A percentile compares a stretch with the other conserved stretches of the same genome.
phyloP scores from a whole-genome alignment of 2,329 filamentous ascomycete genomes.

The Teratosphaeria pseudoeucalypti region DNA sequence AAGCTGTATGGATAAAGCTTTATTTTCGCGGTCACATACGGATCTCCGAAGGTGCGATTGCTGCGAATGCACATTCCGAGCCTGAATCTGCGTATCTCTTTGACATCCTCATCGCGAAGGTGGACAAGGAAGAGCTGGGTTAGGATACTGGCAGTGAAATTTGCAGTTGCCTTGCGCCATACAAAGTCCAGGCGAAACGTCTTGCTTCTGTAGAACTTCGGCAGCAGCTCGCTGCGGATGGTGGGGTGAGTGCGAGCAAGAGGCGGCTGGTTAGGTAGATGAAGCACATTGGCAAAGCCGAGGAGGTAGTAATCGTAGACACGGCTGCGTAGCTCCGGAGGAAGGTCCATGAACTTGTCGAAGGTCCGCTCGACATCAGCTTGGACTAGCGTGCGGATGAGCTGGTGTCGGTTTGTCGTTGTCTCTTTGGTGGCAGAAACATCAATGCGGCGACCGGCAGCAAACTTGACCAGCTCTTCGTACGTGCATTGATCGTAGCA shows the following conservation, averaged over 20 bases:
- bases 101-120: background rate
- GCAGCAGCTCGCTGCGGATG: background rate
- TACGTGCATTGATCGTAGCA: background rate
- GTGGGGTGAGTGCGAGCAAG: background rate
- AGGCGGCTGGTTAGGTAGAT: background rate
- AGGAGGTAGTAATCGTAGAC: background rate
- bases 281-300: background rate
- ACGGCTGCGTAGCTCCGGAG: background rate
- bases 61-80: too few relatives aligned
- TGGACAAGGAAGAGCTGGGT: background rate
- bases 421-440: background rate
- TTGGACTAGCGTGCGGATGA: background rate
- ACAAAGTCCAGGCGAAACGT: background rate
- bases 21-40: too few relatives aligned
- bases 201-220: background rate
- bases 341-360: background rate
- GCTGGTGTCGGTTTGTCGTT: background rate
- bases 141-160: background rate
- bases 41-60: too few relatives aligned
- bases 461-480: background rate
- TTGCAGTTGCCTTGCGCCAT: background rate
- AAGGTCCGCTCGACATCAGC: background rate
- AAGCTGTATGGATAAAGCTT: too few relatives aligned
- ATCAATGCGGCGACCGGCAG: background rate
- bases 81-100: background rate